phyloP scores from a whole-genome alignment of 768 basidiomycete genomes.

The Erythrobasidium yunnanense region DNA sequence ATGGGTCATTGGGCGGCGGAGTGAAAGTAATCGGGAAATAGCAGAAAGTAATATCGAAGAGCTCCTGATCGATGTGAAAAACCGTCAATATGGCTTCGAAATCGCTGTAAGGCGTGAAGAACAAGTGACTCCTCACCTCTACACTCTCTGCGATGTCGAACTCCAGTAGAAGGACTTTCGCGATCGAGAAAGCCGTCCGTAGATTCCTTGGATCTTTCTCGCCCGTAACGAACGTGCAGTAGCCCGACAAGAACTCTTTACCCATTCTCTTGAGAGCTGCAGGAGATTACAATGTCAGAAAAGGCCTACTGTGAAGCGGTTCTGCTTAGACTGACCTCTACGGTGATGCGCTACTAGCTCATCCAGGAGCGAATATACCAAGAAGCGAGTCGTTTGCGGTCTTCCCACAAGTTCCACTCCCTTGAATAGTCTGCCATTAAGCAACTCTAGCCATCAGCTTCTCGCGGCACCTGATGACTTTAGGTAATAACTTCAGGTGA shows the following conservation, averaged over 20 bases:
- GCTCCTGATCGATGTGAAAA: constrained; percentile 54
- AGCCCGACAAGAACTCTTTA: constrained; percentile 60
- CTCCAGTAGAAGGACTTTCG: constrained; percentile 71
- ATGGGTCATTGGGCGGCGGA: constrained; percentile 85
- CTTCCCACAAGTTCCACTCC: constrained; percentile 72
- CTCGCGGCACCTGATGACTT: too few species aligned
- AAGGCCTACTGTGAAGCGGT: neutral
- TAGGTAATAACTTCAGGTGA: too few species aligned
- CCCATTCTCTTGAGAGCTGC: constrained; percentile 63
- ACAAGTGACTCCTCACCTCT: constrained; percentile 72
- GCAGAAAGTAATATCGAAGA: constrained; percentile 92
- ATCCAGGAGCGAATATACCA: constrained; percentile 72
- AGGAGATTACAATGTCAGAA: neutral
- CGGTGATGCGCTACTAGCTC: constrained; percentile 58
- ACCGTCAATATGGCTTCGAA: too few species aligned
- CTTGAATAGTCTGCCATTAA: constrained; percentile 63
- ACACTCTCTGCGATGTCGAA: constrained; percentile 65
- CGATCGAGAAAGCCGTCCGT: constrained; percentile 75
- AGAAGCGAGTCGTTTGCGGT: constrained; percentile 68
- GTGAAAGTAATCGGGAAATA: constrained; percentile 97
- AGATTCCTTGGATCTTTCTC: constrained; percentile 97
- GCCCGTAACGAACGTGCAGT: constrained; percentile 72
- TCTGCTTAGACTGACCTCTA: constrained; percentile 12
- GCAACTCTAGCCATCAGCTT: too few species aligned
- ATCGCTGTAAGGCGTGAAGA: too few species aligned